These are phyloP conservation scores for Chimonanthus salicifolius DNA, from an alignment of 164 flowering plant genomes.

Conservation along the genomic window DNA sequence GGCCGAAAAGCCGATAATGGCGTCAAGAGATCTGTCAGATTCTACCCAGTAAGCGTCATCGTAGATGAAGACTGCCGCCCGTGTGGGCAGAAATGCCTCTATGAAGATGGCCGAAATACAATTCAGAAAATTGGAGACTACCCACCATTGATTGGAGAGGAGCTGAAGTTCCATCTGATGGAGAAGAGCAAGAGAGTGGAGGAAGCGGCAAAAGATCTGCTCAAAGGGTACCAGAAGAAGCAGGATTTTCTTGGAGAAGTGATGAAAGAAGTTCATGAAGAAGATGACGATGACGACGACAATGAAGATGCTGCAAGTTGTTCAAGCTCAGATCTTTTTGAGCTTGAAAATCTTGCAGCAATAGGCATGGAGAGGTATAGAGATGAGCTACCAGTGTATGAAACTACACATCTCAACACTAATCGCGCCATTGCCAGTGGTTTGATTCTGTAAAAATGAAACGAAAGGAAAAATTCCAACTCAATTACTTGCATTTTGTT, in stretches of 20 bases:
- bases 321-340: conserved; percentile 93
- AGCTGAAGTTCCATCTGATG: conserved; percentile 24
- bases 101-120: conserved; percentile 3
- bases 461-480: neutral
- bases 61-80: conserved; percentile 56
- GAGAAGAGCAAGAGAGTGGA: conserved; percentile 44
- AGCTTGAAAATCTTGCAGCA: conserved; percentile 63
- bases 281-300: conserved; percentile 38
- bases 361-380: conserved; percentile 58
- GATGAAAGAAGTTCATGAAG: conserved; percentile 18
- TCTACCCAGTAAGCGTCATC: conserved; percentile 65
- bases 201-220: conserved; percentile 42
- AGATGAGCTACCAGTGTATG: conserved; percentile 89
- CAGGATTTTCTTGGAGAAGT: conserved; percentile 13
- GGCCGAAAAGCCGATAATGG: conserved; percentile 33
- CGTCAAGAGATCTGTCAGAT: conserved; percentile 63
- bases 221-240: conserved; percentile 36
- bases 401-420: conserved; percentile 64
- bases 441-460: conserved; percentile 39
- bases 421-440: conserved; percentile 74
- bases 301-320: conserved; percentile 77
- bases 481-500: neutral
- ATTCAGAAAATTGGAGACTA: conserved; percentile 10
- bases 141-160: conserved; percentile 14
- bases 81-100: conserved; percentile 42